Base-by-base conservation (phyloP, 139 green algal species). In the Chloropicon primus region DNA sequence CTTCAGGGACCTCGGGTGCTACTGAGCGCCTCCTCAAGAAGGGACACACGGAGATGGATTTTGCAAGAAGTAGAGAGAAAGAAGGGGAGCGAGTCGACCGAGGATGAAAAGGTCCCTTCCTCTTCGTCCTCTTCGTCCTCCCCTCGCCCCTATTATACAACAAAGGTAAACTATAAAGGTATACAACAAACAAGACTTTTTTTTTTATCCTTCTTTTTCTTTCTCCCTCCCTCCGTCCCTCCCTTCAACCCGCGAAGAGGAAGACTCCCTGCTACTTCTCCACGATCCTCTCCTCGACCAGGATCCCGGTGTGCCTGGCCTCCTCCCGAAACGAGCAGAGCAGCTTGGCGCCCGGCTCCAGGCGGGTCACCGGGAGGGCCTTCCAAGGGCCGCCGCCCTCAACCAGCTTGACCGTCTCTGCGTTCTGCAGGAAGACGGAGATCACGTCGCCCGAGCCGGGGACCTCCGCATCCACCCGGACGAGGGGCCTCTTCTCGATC, bases 351-450 rank as follows among this genome's bases (percentile, higher is more conserved):
- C 77, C 25, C 21, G 22, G 22, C 26, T 79, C 73, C 71, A 80
- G 26, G 71, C 62, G 71, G 28, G 85, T 87, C 90, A 1, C 17
- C 10, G 53, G 75, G 5, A 75, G 5, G 72, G 72, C 25, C 25
- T 41, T 54, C 3, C n/a, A n/a, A n/a, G n/a, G n/a, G n/a, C 22
- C 72, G 1, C 22, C 23, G 2, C 85, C 84, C 1, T 85, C 86
- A 71, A 97, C 83, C 29, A 97, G 80, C 24, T 88, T 86, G 27
- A 97, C 93, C 1, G 93, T 97, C 80, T 97, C 93, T 1, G 93
- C 93, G 77, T 97, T 97, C 77, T 97, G 92, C 72, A 97, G 24
- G 2, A 83, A 25, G 2, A 53, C 26, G 25, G 72, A 72, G 77
- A 79, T 29, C 10, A 24, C 28, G 53, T 79, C 41, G 73, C 54